Base-by-base conservation (phyloP, 257 asterid genomes). In the Solanum sejunctum region DNA sequence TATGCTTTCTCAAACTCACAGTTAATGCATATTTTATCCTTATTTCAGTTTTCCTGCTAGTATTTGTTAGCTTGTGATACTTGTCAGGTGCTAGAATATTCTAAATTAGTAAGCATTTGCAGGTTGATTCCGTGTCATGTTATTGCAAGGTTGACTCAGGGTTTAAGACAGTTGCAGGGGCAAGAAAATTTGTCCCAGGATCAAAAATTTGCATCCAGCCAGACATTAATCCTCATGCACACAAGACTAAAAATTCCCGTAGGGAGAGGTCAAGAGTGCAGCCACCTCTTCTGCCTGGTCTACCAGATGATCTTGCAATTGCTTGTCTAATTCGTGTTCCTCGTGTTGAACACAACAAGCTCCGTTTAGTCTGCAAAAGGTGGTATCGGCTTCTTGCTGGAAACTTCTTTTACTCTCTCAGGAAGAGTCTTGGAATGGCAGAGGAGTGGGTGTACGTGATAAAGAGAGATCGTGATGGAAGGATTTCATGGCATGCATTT, bases 251-350 rank as follows among this genome's bases (percentile, higher is more conserved):
- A 77, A 87, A 47, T 56, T 88, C 89, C 55, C 91, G 92, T 32
- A 79, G 90, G 85, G 92, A 90, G 87, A 85, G 91, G 86, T 86
- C 89, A 32, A 84, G 91, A 69, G 87, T 88, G n/a, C 92, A 88
- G 55, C 89, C 92, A 18, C 92, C 90, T 52, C 91, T 90, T 51
- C 86, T 90, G 58, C 92, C 92, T 64, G 91, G 92, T 52, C 90
- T 90, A 70, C 92, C 92, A 10, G 92, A 90, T 88, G 92, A 90
- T 84, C 91, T 90, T 77, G 91, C 92, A 52, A 90, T 90, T 84
- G 91, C 92, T 83, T 90, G 92, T 84, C 81, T 90, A 64, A 90
- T 90, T 82, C 92, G 92, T n/a, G 92, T 90, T 73, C 91, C 92
- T 58, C 92, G 92, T 32, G 86, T 80, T 86, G 92, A 90, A 80